phyloP scores from a whole-genome alignment of 2,329 filamentous ascomycete species.

The Xylaria digitata region DNA sequence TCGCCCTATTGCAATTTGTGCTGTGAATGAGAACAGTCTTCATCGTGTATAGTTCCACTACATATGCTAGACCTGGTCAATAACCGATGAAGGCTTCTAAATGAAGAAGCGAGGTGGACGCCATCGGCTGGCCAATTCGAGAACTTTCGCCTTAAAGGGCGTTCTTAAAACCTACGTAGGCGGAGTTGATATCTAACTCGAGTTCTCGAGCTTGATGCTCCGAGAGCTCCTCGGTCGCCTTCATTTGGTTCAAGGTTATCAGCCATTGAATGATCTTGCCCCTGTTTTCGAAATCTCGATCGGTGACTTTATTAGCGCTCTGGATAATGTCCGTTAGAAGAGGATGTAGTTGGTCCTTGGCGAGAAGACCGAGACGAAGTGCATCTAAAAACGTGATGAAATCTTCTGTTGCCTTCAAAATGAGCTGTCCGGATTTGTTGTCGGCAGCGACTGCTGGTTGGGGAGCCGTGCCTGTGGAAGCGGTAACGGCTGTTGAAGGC shows the following conservation, averaged over 20 bases:
- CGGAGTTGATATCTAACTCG: conserved; percentile 92
- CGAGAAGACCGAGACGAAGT: conserved; percentile 88
- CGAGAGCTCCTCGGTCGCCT: conserved; percentile 88
- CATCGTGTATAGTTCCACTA: not conserved
- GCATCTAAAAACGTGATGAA: conserved; percentile 99
- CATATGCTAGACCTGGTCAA: not conserved
- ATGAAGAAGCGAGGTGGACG: not conserved
- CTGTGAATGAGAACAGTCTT: conserved; percentile 1
- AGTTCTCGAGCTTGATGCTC: conserved; percentile 90
- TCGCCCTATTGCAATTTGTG: not conserved
- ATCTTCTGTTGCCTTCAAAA: conserved; percentile 92
- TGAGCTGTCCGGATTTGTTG: conserved; percentile 71
- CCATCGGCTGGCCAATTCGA: not conserved
- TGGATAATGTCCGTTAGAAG: conserved; percentile 95
- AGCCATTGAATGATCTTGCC: conserved; percentile 99
- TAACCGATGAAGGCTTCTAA: not conserved
- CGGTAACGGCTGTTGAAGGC: conserved; percentile 80
- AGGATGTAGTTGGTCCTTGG: conserved; percentile 96
- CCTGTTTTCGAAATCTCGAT: conserved; percentile 92
- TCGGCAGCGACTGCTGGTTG: conserved; percentile 57
- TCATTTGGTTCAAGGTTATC: conserved; percentile 97
- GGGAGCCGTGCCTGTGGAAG: conserved; percentile 59
- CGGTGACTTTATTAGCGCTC: conserved; percentile 95
- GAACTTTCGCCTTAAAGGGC: conserved; percentile 60
- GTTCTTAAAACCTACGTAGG: conserved; percentile 92